Base-by-base conservation (phyloP, 257 asterid species). In the Scutellaria baicalensis region DNA sequence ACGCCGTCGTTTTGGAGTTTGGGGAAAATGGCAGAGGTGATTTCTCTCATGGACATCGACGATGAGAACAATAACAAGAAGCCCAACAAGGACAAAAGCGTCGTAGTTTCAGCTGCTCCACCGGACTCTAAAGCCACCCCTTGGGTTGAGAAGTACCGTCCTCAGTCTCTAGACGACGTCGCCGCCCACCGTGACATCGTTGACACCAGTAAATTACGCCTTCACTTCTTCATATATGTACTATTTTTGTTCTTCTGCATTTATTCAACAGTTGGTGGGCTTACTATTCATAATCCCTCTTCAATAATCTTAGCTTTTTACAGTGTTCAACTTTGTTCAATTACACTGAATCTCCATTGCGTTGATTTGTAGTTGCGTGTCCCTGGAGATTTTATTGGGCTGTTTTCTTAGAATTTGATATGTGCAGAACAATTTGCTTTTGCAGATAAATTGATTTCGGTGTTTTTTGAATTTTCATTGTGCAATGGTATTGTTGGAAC, bases 121-220 rank as follows among this genome's bases (percentile, higher is more conserved):
- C 75, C 82, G 8, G 89, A 81, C 68, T 13, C 93, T 40, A 88
- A 72, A 77, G 80, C 95, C 69, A 82, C 82, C 11, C 99, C 97
- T 36, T 94, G 99, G 99, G 99, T 94, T 55, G 97, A 94, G 86
- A 91, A 94, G 82, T 86, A 83, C 80, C 97, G 99, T 47, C 99
- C 99, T 48, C 95, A 91, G 68, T 86, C 99, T 39, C 92, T 94
- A 5, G 88, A 89, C 63, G 99, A 94, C 81, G 97, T 94, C 65
- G 97, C 97, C 23, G 99, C 97, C 42, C 99, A 94, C 80, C 97
- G 96, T 2, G 99, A 91, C 71, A 91, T 94, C 31, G 87, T 94
- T 38, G 96, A 91, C 48, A 94, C 99, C 65, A 89, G 99, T 94
- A 70, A 80, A 56, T 40, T 31, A 0, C 69, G 27, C 17, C 60